phyloP scores from a whole-genome alignment of 345 rosid genomes.

The Populus simonii region DNA sequence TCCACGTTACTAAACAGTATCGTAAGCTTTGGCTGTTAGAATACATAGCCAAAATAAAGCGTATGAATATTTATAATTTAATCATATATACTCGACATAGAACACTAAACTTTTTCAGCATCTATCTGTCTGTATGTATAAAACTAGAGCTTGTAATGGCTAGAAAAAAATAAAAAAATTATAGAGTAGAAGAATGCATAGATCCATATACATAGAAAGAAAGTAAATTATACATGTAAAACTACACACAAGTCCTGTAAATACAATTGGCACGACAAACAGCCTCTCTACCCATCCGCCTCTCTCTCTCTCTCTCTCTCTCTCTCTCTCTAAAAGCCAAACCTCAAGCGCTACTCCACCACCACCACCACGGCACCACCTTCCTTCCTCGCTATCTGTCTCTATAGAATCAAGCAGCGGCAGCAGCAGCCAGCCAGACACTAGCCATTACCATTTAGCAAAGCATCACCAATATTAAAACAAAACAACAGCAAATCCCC shows the following conservation, averaged over 20 bases:
- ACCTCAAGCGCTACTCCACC: neutral
- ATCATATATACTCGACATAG: too few species aligned
- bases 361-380: neutral
- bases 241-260: neutral
- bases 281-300: conserved; percentile 10
- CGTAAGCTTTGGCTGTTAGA: too few species aligned
- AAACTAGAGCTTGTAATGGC: neutral
- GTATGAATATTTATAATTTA: too few species aligned
- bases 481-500: neutral
- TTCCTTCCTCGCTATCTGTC: neutral
- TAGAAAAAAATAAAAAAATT: neutral
- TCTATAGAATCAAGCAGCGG: neutral
- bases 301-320: neutral
- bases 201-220: neutral
- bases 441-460: neutral
- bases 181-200: neutral
- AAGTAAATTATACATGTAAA: neutral
- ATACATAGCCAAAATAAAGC: too few species aligned
- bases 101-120: too few species aligned
- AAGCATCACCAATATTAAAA: neutral
- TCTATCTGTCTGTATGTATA: neutral
- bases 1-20: too few species aligned
- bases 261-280: neutral
- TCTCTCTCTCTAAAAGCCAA: neutral
- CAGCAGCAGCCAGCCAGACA: neutral